Base-by-base conservation (phyloP, 768 basidiomycete genomes). In the Mycena capillaripes region DNA sequence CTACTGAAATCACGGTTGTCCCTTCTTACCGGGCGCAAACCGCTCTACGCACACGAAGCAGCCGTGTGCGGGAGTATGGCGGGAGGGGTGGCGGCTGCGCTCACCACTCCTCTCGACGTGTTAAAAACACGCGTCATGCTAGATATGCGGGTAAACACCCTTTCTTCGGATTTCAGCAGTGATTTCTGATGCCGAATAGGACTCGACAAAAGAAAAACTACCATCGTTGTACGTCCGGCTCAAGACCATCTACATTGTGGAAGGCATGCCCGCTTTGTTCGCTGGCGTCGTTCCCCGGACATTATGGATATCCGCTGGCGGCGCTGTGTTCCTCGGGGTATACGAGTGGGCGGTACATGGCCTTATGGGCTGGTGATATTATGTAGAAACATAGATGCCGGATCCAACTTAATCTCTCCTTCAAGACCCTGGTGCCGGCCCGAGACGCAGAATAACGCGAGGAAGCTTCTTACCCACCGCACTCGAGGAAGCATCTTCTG, bases 61-160 rank as follows among this genome's bases (percentile, higher is more conserved):
- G 97, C 97, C 0, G 73, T 92, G 4, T 99, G 97, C 76, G 98
- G 97, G 3, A 95, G 93, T 78, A 85, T 97, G 55, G 94, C 98
- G 0, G 98, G 98, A 10, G 97, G 94, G 0, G 84, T 95, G 30
- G 97, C 97, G 7, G 97, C 97, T 0, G 95, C 93, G 0, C 75
- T 93, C 40, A 99, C 98, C 2, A 99, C 98, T 0, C 98, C 98
- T 1, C 85, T 99, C 34, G 98, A 99, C 78, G 98, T 99, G 2
- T 87, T 98, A 38, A 99, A 99, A 81, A 99, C 98, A 1, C 89
- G 98, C 21, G 93, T 98, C 52, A 99, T 99, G 98, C 88, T 99
- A 10, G 97, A 97, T 77, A 86, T 94, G 63, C 87, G 92, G 78
- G 97, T 97, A 75, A 64, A 90, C 71, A 16, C 23, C 17, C 57